Percentiles rank a stretch among this genome's conserved stretches.
Evolutionary conservation across 129 eudicot genomes (phyloP).

Genomic region (Chrysanthemum makinoi): DNA sequence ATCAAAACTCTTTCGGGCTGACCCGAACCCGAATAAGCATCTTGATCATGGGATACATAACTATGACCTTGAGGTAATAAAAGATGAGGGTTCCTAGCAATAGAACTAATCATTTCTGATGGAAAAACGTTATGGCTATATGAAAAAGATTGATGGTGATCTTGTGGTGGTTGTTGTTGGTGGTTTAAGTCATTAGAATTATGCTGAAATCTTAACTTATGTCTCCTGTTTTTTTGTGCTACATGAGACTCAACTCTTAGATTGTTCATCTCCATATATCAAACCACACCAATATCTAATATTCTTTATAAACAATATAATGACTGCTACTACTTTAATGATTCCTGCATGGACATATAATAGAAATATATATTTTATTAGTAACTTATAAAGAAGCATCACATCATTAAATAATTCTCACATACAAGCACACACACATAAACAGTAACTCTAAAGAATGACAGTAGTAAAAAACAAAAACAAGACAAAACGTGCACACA

Average conservation of each 20-base stretch:
- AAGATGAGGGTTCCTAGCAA: conserved; percentile 34
- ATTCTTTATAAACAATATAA: background rate
- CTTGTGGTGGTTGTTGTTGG: conserved; percentile 19
- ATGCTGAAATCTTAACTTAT: conserved; percentile 63
- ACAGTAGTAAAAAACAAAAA: too few species aligned
- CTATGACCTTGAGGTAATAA: conserved; percentile 30
- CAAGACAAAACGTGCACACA: conserved; percentile 35
- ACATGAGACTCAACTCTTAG: conserved; percentile 55
- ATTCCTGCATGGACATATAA: conserved; percentile 34
- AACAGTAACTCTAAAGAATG: conserved; percentile 9
- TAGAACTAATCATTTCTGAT: conserved; percentile 43
- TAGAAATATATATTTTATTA: background rate
- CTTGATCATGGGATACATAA: conserved; percentile 27
- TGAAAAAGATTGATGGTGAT: conserved; percentile 26
- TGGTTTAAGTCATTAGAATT: conserved; percentile 33
- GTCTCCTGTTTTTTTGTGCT: conserved; percentile 82
- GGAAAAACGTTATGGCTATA: conserved; percentile 39
- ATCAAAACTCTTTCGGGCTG: conserved; percentile 13
- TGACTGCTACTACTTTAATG: conserved; percentile 12
- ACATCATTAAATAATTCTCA: background rate
- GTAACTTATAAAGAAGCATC: conserved; percentile 5
- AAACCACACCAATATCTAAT: background rate
- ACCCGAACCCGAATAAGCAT: conserved; percentile 22
- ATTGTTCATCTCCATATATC: conserved; percentile 64
- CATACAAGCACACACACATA: conserved; percentile 16